Evolutionary conservation across 768 basidiomycete genomes (phyloP).

Genomic region (Lactifluus rugatus): DNA sequence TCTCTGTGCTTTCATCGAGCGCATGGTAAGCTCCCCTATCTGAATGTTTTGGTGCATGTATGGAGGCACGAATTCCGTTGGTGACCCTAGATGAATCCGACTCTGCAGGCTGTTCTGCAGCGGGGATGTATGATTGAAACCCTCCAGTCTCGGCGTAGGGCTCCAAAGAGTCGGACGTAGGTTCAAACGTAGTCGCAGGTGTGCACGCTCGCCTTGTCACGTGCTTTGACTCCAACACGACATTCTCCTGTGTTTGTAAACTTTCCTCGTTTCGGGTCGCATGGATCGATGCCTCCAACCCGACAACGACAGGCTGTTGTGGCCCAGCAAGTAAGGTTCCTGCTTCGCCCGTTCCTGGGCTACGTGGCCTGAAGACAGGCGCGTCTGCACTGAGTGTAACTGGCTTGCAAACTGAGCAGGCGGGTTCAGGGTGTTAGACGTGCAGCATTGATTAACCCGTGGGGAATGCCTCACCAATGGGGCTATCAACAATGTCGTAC

Average conservation of each 20-base stretch:
- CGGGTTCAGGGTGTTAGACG: neutral
- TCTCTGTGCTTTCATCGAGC: neutral
- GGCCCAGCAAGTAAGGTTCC: neutral
- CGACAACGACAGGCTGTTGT: neutral
- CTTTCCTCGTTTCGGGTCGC: neutral
- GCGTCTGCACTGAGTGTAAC: conserved; percentile 1
- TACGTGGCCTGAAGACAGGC: conserved; percentile 3
- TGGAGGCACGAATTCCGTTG: neutral
- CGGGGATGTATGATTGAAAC: neutral
- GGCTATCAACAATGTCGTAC: neutral
- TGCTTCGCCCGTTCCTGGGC: neutral
- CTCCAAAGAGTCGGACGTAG: neutral
- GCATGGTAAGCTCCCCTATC: neutral
- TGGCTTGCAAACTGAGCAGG: neutral
- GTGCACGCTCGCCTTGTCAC: neutral
- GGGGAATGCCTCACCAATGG: neutral
- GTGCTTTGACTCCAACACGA: neutral
- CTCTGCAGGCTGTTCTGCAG: neutral
- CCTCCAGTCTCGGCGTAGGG: neutral
- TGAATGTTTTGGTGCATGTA: neutral
- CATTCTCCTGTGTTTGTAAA: neutral
- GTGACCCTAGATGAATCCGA: neutral
- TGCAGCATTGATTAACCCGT: neutral
- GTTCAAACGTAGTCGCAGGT: neutral
- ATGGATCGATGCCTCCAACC: conserved; percentile 3